A percentile compares a stretch with the other conserved stretches of the same genome.
Evolutionary conservation across 306 rosid genomes (phyloP).

Genomic region (Casuarina cunninghamiana): DNA sequence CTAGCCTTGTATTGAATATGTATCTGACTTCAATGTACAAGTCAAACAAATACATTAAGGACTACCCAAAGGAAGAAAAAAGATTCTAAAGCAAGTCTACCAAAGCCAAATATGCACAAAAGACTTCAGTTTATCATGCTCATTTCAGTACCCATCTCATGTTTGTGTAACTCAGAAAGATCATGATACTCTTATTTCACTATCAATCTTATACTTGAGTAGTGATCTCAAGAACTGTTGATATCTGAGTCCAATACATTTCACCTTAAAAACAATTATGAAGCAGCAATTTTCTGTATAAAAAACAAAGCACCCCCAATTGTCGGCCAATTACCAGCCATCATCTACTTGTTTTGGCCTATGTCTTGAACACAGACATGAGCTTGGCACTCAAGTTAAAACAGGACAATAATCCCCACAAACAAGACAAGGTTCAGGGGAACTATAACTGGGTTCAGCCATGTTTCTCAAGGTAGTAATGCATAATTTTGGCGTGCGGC

Average conservation of each 20-base stretch:
- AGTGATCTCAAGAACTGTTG: background rate
- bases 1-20: background rate
- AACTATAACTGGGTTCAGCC: background rate
- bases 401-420: background rate
- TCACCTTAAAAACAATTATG: background rate
- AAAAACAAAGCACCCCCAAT: background rate
- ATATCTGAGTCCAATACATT: background rate
- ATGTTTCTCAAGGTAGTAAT: background rate
- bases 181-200: background rate
- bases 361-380: background rate
- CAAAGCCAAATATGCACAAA: slow-evolving; percentile 12
- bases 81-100: slow-evolving; percentile 12
- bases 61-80: background rate
- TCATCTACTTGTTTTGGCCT: background rate
- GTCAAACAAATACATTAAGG: background rate
- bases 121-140: slow-evolving; percentile 9
- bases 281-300: background rate
- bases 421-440: background rate
- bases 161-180: background rate
- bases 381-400: background rate
- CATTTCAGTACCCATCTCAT: slow-evolving; percentile 1
- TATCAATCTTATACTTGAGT: no score
- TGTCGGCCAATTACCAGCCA: background rate
- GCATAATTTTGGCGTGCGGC: background rate
- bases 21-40: background rate